Percentiles rank a stretch among this genome's conserved stretches.
These are phyloP conservation scores for Pascua sp. DNA, from an alignment of 1,284 basidiomycete genomes.

Conservation along the genomic window DNA sequence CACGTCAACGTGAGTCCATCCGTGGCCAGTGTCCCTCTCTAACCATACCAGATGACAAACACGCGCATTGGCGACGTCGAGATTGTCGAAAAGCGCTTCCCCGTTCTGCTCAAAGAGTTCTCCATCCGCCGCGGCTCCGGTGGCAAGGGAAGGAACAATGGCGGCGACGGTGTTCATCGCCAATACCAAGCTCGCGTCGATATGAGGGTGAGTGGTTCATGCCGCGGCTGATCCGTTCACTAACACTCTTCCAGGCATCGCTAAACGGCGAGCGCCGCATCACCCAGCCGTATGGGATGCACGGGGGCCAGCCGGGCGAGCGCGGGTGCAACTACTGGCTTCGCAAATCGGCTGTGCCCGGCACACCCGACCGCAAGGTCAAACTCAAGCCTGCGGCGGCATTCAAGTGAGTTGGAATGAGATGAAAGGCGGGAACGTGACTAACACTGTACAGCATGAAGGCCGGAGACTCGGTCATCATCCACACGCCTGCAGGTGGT, in stretches of 20 bases:
- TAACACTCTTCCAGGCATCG: constrained; percentile 45
- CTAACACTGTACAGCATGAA: constrained; percentile 18
- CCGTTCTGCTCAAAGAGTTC: constrained; percentile 78
- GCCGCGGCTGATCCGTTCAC: too few relatives aligned
- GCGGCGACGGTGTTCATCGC: constrained; percentile 82
- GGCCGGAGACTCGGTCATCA: constrained; percentile 26
- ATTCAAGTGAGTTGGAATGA: background rate
- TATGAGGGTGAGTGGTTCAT: constrained; percentile 63
- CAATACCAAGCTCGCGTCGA: constrained; percentile 83
- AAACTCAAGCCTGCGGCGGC: background rate
- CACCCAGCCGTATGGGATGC: constrained; percentile 29
- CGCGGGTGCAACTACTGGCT: constrained; percentile 31
- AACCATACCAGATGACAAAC: constrained; percentile 75
- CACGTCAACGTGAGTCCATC: constrained; percentile 13
- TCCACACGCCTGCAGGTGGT: constrained; percentile 37
- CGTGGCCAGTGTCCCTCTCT: background rate
- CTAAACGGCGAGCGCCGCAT: constrained; percentile 49
- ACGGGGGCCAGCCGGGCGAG: constrained; percentile 24
- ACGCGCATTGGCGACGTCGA: constrained; percentile 84
- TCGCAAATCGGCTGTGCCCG: constrained; percentile 58
- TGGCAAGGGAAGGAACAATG: constrained; percentile 71
- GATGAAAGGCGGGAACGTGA: constrained; percentile 10
- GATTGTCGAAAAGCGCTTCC: constrained; percentile 55
- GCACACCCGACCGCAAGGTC: constrained; percentile 36
- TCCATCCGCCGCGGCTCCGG: constrained; percentile 71